Evolutionary conservation across 2,329 filamentous ascomycete genomes (phyloP).

Genomic region (Fusarium buharicum): DNA sequence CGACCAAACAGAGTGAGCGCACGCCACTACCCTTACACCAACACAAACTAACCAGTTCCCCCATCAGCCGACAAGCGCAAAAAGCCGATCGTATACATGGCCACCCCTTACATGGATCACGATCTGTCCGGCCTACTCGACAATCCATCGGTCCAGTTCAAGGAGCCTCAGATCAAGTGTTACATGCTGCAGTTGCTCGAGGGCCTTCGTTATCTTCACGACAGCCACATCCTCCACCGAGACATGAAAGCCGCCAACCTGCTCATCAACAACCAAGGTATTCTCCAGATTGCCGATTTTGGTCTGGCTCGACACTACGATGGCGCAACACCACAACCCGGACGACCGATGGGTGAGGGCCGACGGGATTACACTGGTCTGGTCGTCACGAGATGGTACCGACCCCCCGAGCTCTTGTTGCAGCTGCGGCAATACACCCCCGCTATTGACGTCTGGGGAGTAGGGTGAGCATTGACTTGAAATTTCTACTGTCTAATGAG

Average conservation of each 20-base stretch:
- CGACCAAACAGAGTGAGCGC: conserved; percentile 66
- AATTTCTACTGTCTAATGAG: background rate
- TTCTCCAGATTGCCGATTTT: conserved; percentile 97
- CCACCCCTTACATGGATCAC: conserved; percentile 98
- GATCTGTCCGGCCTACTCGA: conserved; percentile 97
- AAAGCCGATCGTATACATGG: conserved; percentile 95
- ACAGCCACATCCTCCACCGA: conserved; percentile 88
- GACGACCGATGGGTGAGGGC: conserved; percentile 84
- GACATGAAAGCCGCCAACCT: conserved; percentile 99
- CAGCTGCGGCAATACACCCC: conserved; percentile 93
- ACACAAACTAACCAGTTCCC: conserved; percentile 16
- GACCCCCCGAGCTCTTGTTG: conserved; percentile 90
- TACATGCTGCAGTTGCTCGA: conserved; percentile 95
- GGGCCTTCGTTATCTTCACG: conserved; percentile 89
- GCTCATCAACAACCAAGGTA: conserved; percentile 91
- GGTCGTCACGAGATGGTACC: conserved; percentile 97
- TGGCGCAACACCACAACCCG: conserved; percentile 79
- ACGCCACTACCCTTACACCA: background rate
- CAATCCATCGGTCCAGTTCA: conserved; percentile 89
- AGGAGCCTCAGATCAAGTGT: conserved; percentile 94
- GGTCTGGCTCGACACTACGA: conserved; percentile 94
- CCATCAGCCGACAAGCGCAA: conserved; percentile 78
- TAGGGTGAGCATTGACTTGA: conserved; percentile 71
- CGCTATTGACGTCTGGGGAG: conserved; percentile 97
- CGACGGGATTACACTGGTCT: conserved; percentile 93